phyloP scores from a whole-genome alignment of 345 rosid species.

The Euphorbia pulcherrima region DNA sequence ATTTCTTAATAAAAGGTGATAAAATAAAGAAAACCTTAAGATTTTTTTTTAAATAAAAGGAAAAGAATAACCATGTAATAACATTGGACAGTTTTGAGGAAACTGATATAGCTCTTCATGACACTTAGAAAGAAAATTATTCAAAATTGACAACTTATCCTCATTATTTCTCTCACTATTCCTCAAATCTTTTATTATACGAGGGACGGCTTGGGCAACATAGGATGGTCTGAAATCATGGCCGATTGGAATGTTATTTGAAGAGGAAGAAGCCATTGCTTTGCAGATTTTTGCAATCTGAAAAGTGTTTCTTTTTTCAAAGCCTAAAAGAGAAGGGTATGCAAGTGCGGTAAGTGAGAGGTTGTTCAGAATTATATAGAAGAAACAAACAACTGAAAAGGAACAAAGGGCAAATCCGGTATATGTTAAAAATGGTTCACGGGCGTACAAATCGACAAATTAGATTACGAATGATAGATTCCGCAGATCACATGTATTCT shows the following conservation, averaged over 20 bases:
- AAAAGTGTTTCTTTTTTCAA: background rate
- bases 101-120: conserved; percentile 20
- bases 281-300: background rate
- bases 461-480: conserved; percentile 11
- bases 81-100: conserved; percentile 22
- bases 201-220: conserved; percentile 6
- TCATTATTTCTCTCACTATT: conserved; percentile 13
- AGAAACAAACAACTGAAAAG: background rate
- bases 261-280: background rate
- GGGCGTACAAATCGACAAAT: background rate
- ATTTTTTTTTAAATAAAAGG: no score
- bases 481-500: background rate
- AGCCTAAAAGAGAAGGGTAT: conserved; percentile 1
- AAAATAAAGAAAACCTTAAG: background rate
- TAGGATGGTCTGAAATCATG: conserved; percentile 16
- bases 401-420: background rate
- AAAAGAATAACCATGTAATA: conserved; percentile 25
- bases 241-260: background rate
- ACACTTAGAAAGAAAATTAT: conserved; percentile 22
- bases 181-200: conserved; percentile 17
- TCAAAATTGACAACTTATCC: conserved; percentile 18
- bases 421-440: background rate
- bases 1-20: background rate
- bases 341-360: background rate
- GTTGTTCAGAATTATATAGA: background rate